Conservation (phyloP, 192 early-diverging fungal species). For the Gigaspora rosea region DNA sequence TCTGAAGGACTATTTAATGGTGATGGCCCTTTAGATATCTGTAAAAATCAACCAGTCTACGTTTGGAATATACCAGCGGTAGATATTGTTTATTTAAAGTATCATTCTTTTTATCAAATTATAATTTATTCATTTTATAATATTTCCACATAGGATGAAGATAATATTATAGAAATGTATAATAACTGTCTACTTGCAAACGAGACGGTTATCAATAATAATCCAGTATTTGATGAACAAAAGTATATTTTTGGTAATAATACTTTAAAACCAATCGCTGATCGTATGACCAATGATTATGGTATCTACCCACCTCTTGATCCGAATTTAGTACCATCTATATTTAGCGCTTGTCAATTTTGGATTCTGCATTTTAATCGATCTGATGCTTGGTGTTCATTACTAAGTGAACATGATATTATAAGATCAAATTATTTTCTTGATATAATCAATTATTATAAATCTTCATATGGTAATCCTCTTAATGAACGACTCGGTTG, state of each 20-base stretch:
- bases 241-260: background rate
- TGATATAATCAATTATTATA: background rate
- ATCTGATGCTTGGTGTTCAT: slow-evolving; percentile 2
- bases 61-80: background rate
- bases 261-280: background rate
- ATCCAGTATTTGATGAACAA: slow-evolving; percentile 9
- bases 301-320: no score
- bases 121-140: background rate
- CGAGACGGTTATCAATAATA: background rate
- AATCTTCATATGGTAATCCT: background rate
- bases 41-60: background rate
- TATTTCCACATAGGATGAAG: background rate
- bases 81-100: background rate
- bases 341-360: background rate
- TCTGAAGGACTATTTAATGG: background rate
- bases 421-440: background rate
- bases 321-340: background rate
- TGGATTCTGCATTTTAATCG: background rate
- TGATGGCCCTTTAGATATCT: background rate
- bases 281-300: background rate
- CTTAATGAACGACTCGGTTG: background rate
- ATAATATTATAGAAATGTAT: background rate
- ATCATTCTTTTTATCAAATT: no score
- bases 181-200: background rate
- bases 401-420: background rate